Evolutionary conservation across 768 basidiomycete genomes (phyloP).

Genomic region (Boletus subcaerulescens): DNA sequence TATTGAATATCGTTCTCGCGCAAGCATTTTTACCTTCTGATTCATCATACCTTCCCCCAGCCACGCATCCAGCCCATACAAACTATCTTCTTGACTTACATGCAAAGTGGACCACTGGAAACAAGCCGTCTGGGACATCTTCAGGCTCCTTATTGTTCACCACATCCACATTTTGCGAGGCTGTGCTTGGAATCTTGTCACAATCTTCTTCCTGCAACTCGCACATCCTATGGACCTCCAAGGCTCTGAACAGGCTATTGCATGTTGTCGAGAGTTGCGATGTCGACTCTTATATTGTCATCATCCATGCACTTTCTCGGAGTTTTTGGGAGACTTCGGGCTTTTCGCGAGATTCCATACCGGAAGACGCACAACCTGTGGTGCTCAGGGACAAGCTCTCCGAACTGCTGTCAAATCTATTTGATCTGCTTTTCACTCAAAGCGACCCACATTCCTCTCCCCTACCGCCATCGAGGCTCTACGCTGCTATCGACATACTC

Average conservation of each 20-base stretch:
- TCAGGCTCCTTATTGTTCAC: conserved; percentile 18
- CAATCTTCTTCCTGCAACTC: conserved; percentile 32
- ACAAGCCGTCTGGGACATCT: conserved; percentile 1
- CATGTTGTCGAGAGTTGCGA: conserved; percentile 31
- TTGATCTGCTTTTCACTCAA: conserved; percentile 18
- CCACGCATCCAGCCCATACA: conserved; percentile 45
- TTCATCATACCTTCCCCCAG: conserved; percentile 24
- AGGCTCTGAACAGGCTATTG: conserved; percentile 38
- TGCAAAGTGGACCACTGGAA: conserved; percentile 35
- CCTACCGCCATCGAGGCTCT: conserved; percentile 4
- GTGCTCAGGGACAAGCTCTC: conserved; percentile 20
- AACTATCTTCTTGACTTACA: conserved; percentile 47
- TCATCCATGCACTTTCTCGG: conserved; percentile 30
- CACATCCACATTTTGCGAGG: conserved; percentile 27
- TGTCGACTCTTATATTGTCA: conserved; percentile 31
- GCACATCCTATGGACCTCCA: conserved; percentile 41
- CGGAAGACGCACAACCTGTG: not conserved
- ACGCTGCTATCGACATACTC: conserved; percentile 26
- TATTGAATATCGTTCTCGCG: conserved; percentile 43
- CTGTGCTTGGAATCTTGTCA: conserved; percentile 12
- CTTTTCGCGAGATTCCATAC: not conserved
- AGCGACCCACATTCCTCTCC: not conserved
- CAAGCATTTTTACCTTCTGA: conserved; percentile 35
- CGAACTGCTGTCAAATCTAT: conserved; percentile 22
- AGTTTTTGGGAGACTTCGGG: conserved; percentile 9